Evolutionary conservation across 257 asterid species (phyloP).

Genomic region (Solanum clarkiae): DNA sequence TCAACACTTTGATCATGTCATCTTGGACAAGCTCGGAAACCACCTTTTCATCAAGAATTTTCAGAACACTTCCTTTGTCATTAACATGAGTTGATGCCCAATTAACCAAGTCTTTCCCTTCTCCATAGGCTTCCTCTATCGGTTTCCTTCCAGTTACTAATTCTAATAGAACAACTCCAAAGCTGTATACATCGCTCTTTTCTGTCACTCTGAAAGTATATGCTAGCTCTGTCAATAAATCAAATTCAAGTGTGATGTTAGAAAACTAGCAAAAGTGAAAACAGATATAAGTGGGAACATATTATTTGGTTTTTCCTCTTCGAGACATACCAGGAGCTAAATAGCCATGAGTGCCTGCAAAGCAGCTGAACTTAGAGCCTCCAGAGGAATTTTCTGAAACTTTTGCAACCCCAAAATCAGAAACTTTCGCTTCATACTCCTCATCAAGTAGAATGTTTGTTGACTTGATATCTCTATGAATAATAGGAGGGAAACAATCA

Average conservation of each 20-base stretch:
- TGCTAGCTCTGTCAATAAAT: not conserved
- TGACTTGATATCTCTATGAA: conserved; percentile 4
- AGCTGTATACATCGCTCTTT: conserved; percentile 7
- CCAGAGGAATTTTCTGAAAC: not conserved
- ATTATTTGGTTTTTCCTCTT: not conserved
- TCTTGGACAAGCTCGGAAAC: not conserved
- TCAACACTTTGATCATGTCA: not conserved
- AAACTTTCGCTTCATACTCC: not conserved
- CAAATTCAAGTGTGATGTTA: not conserved
- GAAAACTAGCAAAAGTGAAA: not conserved
- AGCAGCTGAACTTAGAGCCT: not conserved
- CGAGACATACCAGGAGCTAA: not conserved
- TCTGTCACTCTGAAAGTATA: conserved; percentile 4
- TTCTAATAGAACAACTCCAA: conserved; percentile 8
- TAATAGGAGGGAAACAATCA: not conserved
- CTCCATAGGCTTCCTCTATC: not conserved
- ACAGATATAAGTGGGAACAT: not conserved
- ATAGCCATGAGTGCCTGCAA: not conserved
- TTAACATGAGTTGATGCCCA: conserved; percentile 1
- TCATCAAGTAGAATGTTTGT: conserved; percentile 6
- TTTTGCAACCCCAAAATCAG: conserved; percentile 5
- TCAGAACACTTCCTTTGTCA: not conserved
- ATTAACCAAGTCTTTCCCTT: not conserved
- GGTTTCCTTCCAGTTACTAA: conserved; percentile 6
- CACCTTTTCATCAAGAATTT: conserved; percentile 1